Evolutionary conservation across 495 filamentous ascomycete species (phyloP), one percentile per base, ranked within the genome.

Genomic region (Penicillium angulare): DNA sequence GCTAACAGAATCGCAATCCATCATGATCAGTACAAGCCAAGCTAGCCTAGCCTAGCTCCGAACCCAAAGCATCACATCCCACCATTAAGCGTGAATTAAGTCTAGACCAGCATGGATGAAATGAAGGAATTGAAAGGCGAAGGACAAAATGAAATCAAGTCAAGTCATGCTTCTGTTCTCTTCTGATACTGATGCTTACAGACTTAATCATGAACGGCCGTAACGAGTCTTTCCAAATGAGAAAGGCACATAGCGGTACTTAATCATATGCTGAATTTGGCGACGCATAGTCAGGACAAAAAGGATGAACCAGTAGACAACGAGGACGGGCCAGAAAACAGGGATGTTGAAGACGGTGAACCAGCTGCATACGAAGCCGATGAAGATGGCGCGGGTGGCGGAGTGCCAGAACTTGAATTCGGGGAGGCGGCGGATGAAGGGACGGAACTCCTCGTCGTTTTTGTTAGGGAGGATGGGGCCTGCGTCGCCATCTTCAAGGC

Each of bases 251-350:
- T 97, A 98, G 72, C 93, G 89, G 76, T 98, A 98, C 76, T 97
- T 98, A 83, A 98, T 96, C 93, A 98, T 98, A 73, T 96, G 92
- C 78, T 98, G 93, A 52, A 98, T 98, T 74, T 98, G 93, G 72
- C 91, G 86, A 64, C 93, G 82, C 93, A 98, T 98, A 15, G 93
- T 98, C 68, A 98, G 73, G 53, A 87, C 78, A 62, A 97, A 96
- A 52, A 98, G 77, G 61, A 98, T 95, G 59, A 97, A 79, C 90
- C 95, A 98, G 78, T 98, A 98, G 67, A 97, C 85, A 42, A 98
- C 91, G 71, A 97, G 71, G 17, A 98, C 91, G 36, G 93, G 93
- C 93, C 93, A 98, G 81, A 97, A 98, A 27, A 98, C 93, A 1
- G 93, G 93, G 61, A 98, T 86, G 71, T 98, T 86, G 68, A 97